Evolutionary conservation across 495 filamentous ascomycete genomes (phyloP), one percentile per base, ranked within the genome.

Genomic region (Chaetomium tenue): DNA sequence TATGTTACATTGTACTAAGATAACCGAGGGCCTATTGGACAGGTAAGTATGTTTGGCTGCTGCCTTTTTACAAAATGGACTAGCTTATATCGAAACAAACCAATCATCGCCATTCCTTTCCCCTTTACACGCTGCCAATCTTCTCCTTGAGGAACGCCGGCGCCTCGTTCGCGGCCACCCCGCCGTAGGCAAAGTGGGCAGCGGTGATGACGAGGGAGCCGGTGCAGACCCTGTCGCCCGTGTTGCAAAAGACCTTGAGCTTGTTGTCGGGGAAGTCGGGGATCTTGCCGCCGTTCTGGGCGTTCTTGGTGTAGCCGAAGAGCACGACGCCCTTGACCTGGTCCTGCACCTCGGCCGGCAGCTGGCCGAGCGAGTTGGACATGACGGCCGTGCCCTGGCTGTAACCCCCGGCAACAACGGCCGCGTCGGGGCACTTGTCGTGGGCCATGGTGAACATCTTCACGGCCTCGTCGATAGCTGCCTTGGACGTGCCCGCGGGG

Each of bases 291-390:
- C 71, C 63, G 63, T 86, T 69, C 61, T 84, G 81, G 26, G 72
- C 69, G 70, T 84, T 84, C 64, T 83, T 79, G 52, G 84, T 86
- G 68, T 86, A 82, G 6, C 85, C 85, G 52, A 81, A 86, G 0
- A 82, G 77, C 18, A 84, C 79, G 18, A 82, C 83, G 30, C 80
- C 82, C 50, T 78, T 80, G 66, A 87, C 13, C 68, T 78, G 76
- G 58, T 77, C 70, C 66, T 78, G 72, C 52, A 83, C 76, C 37
- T 70, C 66, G 2, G 77, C 68, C 16, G 74, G 70, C 5, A 81
- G 74, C 9, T 70, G 57, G 50, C 79, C 71, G 60, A 85, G 76
- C 2, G 83, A 79, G 51, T 72, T 76, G 62, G 83, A 79, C 53
- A 80, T 76, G 44, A 87, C 74, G 39, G 84, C 83, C 6, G 83